These are phyloP conservation scores for Mortierella hygrophila DNA, from an alignment of 192 early-diverging fungal genomes.

Conservation along the genomic window DNA sequence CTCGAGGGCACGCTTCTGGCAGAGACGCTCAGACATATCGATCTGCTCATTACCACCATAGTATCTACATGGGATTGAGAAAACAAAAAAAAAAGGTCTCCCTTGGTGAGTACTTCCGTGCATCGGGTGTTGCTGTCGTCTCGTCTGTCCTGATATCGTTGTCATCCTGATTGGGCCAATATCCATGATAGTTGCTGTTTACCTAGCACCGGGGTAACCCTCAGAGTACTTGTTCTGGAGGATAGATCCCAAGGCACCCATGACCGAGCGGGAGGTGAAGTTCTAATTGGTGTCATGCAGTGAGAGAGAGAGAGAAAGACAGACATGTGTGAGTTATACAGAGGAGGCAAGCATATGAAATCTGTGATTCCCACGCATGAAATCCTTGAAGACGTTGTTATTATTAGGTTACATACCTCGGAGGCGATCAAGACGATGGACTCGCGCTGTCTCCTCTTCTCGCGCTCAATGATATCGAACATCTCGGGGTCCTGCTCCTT, in stretches of 20 bases:
- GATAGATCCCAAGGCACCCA: conserved; percentile 95
- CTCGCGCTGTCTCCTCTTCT: conserved; percentile 95
- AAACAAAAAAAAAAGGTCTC: not conserved
- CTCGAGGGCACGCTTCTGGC: conserved; percentile 96
- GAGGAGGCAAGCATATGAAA: not conserved
- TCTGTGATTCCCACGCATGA: not conserved
- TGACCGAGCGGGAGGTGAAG: conserved; percentile 96
- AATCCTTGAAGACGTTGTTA: not conserved
- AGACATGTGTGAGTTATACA: not conserved
- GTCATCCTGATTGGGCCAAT: not conserved
- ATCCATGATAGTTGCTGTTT: conserved; percentile 4
- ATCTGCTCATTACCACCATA: conserved; percentile 99
- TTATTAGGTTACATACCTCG: conserved; percentile 72
- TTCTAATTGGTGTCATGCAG: conserved; percentile 69
- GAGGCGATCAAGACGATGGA: conserved; percentile 96
- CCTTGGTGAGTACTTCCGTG: not conserved
- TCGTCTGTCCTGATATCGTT: not conserved
- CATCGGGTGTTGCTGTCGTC: not conserved
- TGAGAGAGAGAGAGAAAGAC: not conserved
- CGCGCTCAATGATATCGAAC: conserved; percentile 93
- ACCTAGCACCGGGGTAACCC: conserved; percentile 94
- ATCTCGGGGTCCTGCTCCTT: conserved; percentile 89
- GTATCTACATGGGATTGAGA: conserved; percentile 68
- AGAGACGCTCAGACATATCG: conserved; percentile 93
- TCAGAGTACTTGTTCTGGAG: conserved; percentile 99